These are phyloP conservation scores for Camellia sinensis DNA, from an alignment of 148 eudicot genomes.

Conservation along the genomic window DNA sequence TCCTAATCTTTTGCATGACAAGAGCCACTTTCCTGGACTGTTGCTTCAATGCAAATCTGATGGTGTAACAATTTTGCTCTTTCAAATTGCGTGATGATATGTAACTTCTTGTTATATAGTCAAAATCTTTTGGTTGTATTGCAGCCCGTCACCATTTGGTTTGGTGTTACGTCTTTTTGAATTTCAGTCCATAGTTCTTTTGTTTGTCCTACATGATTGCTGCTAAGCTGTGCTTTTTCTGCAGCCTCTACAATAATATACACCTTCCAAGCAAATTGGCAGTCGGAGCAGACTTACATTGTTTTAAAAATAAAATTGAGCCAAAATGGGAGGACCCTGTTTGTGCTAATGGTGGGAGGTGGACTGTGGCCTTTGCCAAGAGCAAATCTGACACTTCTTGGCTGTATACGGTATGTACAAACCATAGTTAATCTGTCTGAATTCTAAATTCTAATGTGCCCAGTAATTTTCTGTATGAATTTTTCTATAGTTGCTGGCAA, in stretches of 20 bases:
- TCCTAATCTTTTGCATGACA: too few species aligned
- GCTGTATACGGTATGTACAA: constrained; percentile 69
- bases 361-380: constrained; percentile 50
- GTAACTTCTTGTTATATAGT: not conserved
- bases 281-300: constrained; percentile 63
- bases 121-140: not conserved
- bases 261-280: constrained; percentile 76
- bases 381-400: constrained; percentile 73
- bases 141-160: not conserved
- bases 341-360: constrained; percentile 95
- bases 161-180: not conserved
- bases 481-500: constrained; percentile 65
- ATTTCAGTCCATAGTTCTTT: constrained; percentile 6
- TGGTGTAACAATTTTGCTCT: too few species aligned
- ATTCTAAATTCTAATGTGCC: not conserved
- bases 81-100: not conserved
- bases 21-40: not conserved
- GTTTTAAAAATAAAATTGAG: constrained; percentile 85
- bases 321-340: constrained; percentile 99
- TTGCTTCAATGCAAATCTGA: not conserved
- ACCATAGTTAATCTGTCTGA: not conserved
- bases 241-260: constrained; percentile 83
- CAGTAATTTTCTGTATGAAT: constrained; percentile 14
- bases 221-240: constrained; percentile 16
- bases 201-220: constrained; percentile 3